Percentiles rank a stretch among this genome's conserved stretches.
Evolutionary conservation across 306 rosid genomes (phyloP).

Genomic region (Arachis stenosperma): DNA sequence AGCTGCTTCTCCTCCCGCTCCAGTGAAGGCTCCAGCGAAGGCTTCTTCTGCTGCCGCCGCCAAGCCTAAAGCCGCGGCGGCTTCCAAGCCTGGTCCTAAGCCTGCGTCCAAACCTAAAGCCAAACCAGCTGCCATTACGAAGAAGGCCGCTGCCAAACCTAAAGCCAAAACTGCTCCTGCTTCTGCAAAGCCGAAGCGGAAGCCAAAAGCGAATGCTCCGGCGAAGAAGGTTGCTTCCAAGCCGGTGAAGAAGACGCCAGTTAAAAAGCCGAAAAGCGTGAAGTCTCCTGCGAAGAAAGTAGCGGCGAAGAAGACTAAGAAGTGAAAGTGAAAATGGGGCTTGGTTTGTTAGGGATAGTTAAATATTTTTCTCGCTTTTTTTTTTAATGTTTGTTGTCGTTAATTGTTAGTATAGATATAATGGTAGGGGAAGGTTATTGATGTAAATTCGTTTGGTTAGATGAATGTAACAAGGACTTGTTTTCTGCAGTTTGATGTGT

Average conservation of each 20-base stretch:
- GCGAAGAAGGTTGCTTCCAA: not conserved
- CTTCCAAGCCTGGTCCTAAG: conserved; percentile 39
- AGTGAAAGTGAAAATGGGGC: conserved; percentile 39
- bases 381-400: not conserved
- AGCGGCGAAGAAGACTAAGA: conserved; percentile 53
- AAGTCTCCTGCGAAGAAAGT: conserved; percentile 53
- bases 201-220: too few relatives aligned
- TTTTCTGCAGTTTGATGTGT: not conserved
- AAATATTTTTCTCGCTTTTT: not conserved
- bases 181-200: conserved; percentile 42
- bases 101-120: not conserved
- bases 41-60: conserved; percentile 32
- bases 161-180: conserved; percentile 6
- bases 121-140: not conserved
- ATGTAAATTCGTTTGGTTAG: conserved; percentile 6
- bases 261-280: too few relatives aligned
- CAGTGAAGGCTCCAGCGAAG: conserved; percentile 32
- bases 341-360: not conserved
- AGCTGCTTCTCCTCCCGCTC: not conserved
- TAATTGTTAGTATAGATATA: not conserved
- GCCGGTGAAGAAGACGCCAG: not conserved
- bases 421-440: not conserved
- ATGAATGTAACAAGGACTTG: not conserved
- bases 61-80: conserved; percentile 44
- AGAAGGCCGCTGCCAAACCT: not conserved